These are phyloP conservation scores for Chlamydomonas sphaeroides DNA, from an alignment of 139 green algal species.

Conservation along the genomic window DNA sequence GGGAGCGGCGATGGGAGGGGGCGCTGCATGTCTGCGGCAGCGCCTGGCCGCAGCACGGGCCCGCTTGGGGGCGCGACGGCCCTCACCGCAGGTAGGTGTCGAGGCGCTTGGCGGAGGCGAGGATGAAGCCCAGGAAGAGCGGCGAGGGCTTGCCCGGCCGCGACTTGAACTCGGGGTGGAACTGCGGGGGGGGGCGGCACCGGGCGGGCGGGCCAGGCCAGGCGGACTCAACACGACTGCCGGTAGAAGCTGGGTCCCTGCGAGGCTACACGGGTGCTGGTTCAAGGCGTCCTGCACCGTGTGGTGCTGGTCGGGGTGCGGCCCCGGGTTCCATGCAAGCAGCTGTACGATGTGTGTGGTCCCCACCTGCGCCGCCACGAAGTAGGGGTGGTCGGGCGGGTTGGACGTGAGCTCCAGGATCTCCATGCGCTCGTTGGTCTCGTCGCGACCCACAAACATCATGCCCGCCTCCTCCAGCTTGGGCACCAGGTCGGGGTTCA, in stretches of 20 bases:
- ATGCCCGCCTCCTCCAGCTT: constrained; percentile 84
- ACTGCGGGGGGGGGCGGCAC: constrained; percentile 49
- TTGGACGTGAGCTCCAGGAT: constrained; percentile 89
- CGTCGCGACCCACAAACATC: constrained; percentile 93
- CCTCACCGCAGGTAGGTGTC: constrained; percentile 54
- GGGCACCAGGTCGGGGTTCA: constrained; percentile 94
- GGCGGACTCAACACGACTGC: no score
- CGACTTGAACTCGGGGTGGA: constrained; percentile 89
- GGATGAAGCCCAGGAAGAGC: constrained; percentile 91
- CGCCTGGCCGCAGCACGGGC: no score
- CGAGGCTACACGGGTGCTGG: no score
- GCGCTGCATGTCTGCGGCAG: no score
- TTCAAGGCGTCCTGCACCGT: no score
- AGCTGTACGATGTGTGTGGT: no score
- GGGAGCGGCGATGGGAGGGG: no score
- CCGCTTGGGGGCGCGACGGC: no score
- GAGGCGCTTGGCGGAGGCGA: constrained; percentile 70
- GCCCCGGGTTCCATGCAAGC: no score
- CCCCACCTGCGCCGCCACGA: constrained; percentile 70
- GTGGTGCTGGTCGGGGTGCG: no score
- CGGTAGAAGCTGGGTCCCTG: no score
- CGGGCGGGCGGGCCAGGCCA: no score
- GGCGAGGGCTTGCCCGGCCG: constrained; percentile 69
- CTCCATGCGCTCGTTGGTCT: constrained; percentile 95
- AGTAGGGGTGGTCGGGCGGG: constrained; percentile 87